Evolutionary conservation across 1,284 basidiomycete genomes (phyloP), one percentile per base, ranked within the genome.

Genomic region (Limonomyces culmigenus): DNA sequence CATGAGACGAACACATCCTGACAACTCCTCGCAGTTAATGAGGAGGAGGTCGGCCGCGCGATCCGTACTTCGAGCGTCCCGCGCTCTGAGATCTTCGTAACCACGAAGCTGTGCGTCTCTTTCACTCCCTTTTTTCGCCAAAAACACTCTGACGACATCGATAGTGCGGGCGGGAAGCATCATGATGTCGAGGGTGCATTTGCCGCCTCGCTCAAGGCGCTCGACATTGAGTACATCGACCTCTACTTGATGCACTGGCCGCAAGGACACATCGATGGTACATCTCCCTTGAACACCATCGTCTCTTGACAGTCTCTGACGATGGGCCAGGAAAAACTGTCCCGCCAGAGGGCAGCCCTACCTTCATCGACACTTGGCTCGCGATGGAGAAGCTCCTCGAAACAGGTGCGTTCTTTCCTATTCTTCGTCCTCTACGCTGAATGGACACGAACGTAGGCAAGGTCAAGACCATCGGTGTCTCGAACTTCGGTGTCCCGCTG

Each of bases 221-320:
- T 91, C 32, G 68, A 70, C 37, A 68, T 77, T 3, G 63, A 67
- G 23, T 88, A 89, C 55, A 65, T 89, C 40, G 81, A 91, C 53
- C 63, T 91, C 38, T 74, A 67, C 72, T 64, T 91, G 39, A 75
- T 88, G 73, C 83, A 88, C 60, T 86, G 74, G 76, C 71, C 70
- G n/a, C n/a, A n/a, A n/a, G n/a, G n/a, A n/a, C n/a, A n/a, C n/a
- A n/a, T n/a, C n/a, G n/a, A n/a, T n/a, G n/a, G n/a, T n/a, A 25
- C 25, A 21, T 15, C 21, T 17, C 12, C 19, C 6, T 29, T 32
- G 6, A 29, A 15, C 18, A 39, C 34, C 30, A 12, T 38, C 40
- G 20, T 40, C 39, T 11, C 37, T 46, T 18, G 39, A 42, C 17
- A 27, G 34, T 16, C 21, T 27, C n/a, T 5, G 16, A 19, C 35